Base-by-base conservation (phyloP, 495 filamentous ascomycete species). In the Bryoglossum gracile region DNA sequence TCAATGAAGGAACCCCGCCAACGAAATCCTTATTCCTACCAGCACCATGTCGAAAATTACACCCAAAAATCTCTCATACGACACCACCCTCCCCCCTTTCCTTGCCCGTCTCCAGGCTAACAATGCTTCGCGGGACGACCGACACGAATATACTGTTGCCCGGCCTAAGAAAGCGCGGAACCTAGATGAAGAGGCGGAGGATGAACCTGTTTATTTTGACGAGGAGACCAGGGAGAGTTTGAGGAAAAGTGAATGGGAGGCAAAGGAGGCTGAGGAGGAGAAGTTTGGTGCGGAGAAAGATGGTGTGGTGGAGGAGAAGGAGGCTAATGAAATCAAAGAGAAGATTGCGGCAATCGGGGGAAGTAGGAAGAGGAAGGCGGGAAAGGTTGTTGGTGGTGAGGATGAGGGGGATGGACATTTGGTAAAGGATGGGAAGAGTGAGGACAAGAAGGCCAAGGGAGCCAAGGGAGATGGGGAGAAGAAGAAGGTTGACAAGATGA, bases 61-160 rank as follows among this genome's bases (percentile, higher is more conserved):
- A 1, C 54, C 69, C 56, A 78, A 77, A 48, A 76, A 76, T 62
- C 69, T 78, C 17, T 60, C 67, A 35, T 78, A 76, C 68, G 63
- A 66, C 48, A 51, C 48, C 17, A 55, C 64, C 8, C 71, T 76
- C 16, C 75, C 75, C 8, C 75, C 75, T 22, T 78, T 78, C 56
- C 72, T 78, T 30, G 70, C 70, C 25, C 65, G 66, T 5, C 67
- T 78, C 8, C 70, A 62, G 43, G 69, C 69, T n/a, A 62, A 72
- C 21, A 61, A 67, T 18, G 35, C 56, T 19, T 53, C 62, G 3
- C 50, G 56, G 4, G 53, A 60, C 41, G 52, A 47, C 8, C 54
- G 62, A 9, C 58, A 66, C 32, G 58, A 63, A 34, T 53, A 43
- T 36, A 37, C 37, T 14, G 24, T 59, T 21, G 58, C 60, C 1